Evolutionary conservation across 164 flowering plant species (phyloP).

Genomic region (Aristolochia californica): DNA sequence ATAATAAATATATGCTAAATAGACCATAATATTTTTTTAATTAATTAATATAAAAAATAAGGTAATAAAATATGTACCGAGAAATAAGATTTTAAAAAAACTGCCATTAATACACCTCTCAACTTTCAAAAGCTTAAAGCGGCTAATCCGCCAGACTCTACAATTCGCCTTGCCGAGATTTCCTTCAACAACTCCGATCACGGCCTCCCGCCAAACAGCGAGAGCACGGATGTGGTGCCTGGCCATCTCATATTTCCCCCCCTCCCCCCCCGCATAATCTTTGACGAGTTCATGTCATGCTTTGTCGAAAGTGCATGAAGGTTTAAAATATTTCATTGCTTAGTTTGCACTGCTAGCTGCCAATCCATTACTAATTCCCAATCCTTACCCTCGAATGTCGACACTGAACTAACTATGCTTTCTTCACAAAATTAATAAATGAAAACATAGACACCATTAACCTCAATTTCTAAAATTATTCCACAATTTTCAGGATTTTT

Average conservation of each 20-base stretch:
- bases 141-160: slow-evolving; percentile 4
- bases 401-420: no score
- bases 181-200: slow-evolving; percentile 16
- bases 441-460: no score
- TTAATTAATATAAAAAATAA: background rate
- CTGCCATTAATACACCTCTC: slow-evolving; percentile 13
- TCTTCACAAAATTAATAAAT: slow-evolving; percentile 9
- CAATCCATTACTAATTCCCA: no score
- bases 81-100: background rate
- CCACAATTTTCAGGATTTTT: no score
- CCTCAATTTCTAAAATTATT: no score
- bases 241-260: slow-evolving; percentile 2
- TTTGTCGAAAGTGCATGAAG: slow-evolving; percentile 11
- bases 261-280: slow-evolving; percentile 9
- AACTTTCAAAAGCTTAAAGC: slow-evolving; percentile 9
- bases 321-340: slow-evolving; percentile 8
- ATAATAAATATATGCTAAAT: no score
- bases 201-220: slow-evolving; percentile 11
- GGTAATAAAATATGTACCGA: no score
- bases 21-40: no score
- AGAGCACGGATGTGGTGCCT: slow-evolving; percentile 10
- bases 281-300: slow-evolving; percentile 15
- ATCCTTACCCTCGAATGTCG: no score
- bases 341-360: slow-evolving; percentile 7
- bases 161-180: slow-evolving; percentile 8